Conservation (phyloP, 257 asterid genomes). For the Solanum lycopersicoides region DNA sequence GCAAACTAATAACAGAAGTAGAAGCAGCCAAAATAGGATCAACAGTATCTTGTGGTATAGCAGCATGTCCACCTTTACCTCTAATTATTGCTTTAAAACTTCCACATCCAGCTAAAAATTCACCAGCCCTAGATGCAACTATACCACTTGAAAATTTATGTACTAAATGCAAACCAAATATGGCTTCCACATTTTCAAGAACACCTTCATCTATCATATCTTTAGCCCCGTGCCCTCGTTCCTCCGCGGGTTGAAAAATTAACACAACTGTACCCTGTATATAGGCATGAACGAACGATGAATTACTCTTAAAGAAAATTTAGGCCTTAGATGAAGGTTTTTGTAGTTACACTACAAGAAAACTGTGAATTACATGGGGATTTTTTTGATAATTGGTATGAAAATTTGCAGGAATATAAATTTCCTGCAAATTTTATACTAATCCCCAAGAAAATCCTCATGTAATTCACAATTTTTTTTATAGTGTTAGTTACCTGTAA, state of each 20-base stretch:
- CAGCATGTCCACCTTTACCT: constrained; percentile 29
- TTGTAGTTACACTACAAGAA: no score
- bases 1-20: constrained; percentile 34
- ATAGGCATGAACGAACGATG: background rate
- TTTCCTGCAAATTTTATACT: no score
- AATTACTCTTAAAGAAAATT: no score
- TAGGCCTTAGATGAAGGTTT: background rate
- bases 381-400: no score
- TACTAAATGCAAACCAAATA: constrained; percentile 32
- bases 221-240: constrained; percentile 38
- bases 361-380: no score
- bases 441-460: no score
- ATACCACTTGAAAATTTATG: constrained; percentile 16
- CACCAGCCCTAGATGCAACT: constrained; percentile 35
- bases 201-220: constrained; percentile 38
- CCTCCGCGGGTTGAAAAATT: constrained; percentile 63
- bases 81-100: constrained; percentile 34
- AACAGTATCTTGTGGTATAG: constrained; percentile 16
- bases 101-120: constrained; percentile 44
- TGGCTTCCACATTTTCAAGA: constrained; percentile 29
- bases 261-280: constrained; percentile 30
- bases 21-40: constrained; percentile 52
- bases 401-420: no score
- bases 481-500: constrained; percentile 13
- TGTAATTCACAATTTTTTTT: no score